These are phyloP conservation scores for Kalmusia sp. DNA, from an alignment of 2,329 filamentous ascomycete species.

Conservation along the genomic window DNA sequence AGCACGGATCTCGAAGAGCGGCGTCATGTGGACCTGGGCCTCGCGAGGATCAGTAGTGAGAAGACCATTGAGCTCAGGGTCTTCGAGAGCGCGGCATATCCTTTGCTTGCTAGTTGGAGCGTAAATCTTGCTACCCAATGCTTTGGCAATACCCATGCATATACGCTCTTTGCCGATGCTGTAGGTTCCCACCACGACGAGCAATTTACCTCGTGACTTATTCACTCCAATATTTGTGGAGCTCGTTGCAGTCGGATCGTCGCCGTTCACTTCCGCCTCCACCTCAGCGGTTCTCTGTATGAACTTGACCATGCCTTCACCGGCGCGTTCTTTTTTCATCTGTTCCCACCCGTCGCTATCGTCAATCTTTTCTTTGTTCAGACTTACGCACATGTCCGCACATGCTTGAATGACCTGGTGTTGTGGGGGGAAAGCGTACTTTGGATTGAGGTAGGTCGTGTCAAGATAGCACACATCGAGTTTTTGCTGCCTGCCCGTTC, in stretches of 20 bases:
- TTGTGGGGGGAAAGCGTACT: slow-evolving; percentile 92
- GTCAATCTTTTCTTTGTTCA: slow-evolving; percentile 71
- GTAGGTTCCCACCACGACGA: slow-evolving; percentile 95
- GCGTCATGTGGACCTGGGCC: slow-evolving; percentile 98
- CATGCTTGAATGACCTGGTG: slow-evolving; percentile 86
- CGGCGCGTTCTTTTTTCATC: slow-evolving; percentile 62
- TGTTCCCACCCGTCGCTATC: slow-evolving; percentile 63
- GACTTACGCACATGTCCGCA: slow-evolving; percentile 82
- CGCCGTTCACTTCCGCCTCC: slow-evolving; percentile 41
- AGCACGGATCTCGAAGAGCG: slow-evolving; percentile 88
- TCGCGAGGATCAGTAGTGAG: slow-evolving; percentile 82
- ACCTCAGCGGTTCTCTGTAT: slow-evolving; percentile 56
- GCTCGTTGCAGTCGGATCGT: slow-evolving; percentile 26
- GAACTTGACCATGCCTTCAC: slow-evolving; percentile 69
- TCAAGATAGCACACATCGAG: slow-evolving; percentile 97
- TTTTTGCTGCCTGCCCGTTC: slow-evolving; percentile 78
- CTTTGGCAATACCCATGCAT: slow-evolving; percentile 88
- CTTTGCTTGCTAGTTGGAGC: slow-evolving; percentile 82
- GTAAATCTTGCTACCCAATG: slow-evolving; percentile 86
- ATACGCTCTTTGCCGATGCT: slow-evolving; percentile 98
- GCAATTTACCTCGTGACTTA: slow-evolving; percentile 68
- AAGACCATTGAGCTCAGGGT: slow-evolving; percentile 77
- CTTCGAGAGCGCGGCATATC: slow-evolving; percentile 84
- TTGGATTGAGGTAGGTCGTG: slow-evolving; percentile 94
- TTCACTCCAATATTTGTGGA: slow-evolving; percentile 19